Evolutionary conservation across 352 stramenopile species (phyloP), one percentile per base, ranked within the genome.

Genomic region (Globisporangium takayamanum): DNA sequence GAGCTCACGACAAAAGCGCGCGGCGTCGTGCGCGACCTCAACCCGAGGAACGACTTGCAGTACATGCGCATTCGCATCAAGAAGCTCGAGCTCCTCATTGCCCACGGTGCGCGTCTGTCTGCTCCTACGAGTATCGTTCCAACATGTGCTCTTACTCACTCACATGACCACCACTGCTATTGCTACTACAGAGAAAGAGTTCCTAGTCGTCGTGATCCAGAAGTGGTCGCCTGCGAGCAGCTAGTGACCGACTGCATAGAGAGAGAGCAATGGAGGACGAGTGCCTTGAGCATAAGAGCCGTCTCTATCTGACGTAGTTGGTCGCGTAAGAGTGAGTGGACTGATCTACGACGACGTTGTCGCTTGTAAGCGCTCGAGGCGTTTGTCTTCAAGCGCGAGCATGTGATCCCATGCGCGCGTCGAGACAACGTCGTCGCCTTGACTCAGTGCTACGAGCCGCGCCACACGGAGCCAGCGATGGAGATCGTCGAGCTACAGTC

Each of bases 141-240:
- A 22, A 22, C 22, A 22, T 22, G 22, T 22, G 0, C 22, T 22
- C 22, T 22, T 22, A 22, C 22, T 22, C 22, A 22, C 22, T 22
- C 22, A 22, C 22, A 22, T 22, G 22, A 22, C 22, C 22, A 0
- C 22, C 22, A 22, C 22, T 22, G 22, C 22, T 22, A 22, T 22
- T 22, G 22, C 22, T 22, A 22, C 8, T 33, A 46, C 60, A 94
- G 91, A 97, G 66, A 80, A 83, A 52, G 89, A 98, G 50, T 98
- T 98, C 60, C 73, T 97, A 18, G 88, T 97, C 33, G 90, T 98
- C 30, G 84, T 98, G 16, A 97, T 98, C 53, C 94, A 98, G 64
- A 88, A 89, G 63, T 98, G 92, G 94, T 79, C 70, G 47, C 87
- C 86, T 33, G 72, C 60, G 33, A 83, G 58, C 41, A 64, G 50